Evolutionary conservation across 495 filamentous ascomycete species (phyloP).

Genomic region (Penicillium odoratum): DNA sequence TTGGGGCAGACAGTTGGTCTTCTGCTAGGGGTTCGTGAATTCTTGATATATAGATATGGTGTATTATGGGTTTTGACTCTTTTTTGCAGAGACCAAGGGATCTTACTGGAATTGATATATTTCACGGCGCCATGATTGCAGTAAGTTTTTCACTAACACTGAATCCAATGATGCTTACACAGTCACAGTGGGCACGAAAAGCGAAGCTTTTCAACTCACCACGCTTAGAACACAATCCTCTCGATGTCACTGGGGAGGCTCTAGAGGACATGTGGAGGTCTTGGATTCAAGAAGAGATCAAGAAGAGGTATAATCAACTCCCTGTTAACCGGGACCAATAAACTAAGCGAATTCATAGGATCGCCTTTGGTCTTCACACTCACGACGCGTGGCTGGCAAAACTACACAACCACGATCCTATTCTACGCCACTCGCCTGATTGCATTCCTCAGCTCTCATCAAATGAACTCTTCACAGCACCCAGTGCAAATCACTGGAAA

Average conservation of each 20-base stretch:
- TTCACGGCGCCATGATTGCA: conserved; percentile 36
- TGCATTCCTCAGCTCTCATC: conserved; percentile 20
- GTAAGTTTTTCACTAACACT: conserved; percentile 8
- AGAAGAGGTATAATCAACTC: conserved; percentile 21
- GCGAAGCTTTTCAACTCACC: conserved; percentile 5
- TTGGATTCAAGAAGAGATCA: conserved; percentile 21
- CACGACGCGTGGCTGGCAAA: conserved; percentile 32
- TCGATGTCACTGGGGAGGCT: conserved; percentile 12
- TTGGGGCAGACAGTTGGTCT: conserved; percentile 41
- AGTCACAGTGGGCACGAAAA: conserved; percentile 25
- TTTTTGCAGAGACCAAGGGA: conserved; percentile 24
- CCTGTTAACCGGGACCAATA: too few relatives aligned
- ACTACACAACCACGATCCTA: conserved; percentile 32
- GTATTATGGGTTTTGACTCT: too few relatives aligned
- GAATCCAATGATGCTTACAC: background rate
- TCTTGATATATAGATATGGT: background rate
- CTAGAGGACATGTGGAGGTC: conserved; percentile 18
- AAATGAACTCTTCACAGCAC: conserved; percentile 29
- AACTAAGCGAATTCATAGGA: conserved; percentile 4
- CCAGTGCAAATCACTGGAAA: conserved; percentile 31
- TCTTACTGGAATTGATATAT: conserved; percentile 29
- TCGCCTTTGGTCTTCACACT: conserved; percentile 26
- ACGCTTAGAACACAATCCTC: conserved; percentile 7
- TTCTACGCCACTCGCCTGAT: conserved; percentile 19
- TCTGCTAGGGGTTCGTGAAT: conserved; percentile 27